Evolutionary conservation across 441 rosid genomes (phyloP).

Genomic region (Aleurites moluccanus): DNA sequence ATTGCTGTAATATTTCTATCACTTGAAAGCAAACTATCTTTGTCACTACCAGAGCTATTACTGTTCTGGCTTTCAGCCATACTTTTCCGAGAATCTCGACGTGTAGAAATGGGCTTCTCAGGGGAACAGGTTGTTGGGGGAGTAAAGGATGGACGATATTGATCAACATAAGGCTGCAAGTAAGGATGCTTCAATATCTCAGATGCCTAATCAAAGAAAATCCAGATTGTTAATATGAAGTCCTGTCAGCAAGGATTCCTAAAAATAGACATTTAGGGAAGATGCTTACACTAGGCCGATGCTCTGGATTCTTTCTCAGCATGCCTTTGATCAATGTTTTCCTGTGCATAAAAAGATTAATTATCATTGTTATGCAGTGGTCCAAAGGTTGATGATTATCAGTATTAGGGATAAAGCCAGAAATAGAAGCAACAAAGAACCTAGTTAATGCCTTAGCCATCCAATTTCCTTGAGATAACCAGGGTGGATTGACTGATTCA

Average conservation of each 20-base stretch:
- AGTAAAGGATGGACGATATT: conserved; percentile 58
- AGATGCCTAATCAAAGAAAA: conserved; percentile 56
- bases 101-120: conserved; percentile 50
- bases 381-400: not conserved
- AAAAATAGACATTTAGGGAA: conserved; percentile 17
- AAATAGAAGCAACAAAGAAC: not conserved
- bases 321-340: conserved; percentile 84
- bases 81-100: conserved; percentile 49
- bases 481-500: not conserved
- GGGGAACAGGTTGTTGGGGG: conserved; percentile 40
- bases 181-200: conserved; percentile 96
- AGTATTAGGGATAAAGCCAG: not conserved
- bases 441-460: not conserved
- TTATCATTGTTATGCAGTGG: conserved; percentile 9
- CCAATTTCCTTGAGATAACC: conserved; percentile 7
- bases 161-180: conserved; percentile 86
- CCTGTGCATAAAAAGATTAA: conserved; percentile 45
- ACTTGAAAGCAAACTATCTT: conserved; percentile 63
- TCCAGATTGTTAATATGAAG: conserved; percentile 24
- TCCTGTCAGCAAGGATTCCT: conserved; percentile 19
- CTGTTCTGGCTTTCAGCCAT: conserved; percentile 92
- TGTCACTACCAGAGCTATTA: conserved; percentile 73
- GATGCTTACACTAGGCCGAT: conserved; percentile 81
- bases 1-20: conserved; percentile 41
- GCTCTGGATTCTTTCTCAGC: conserved; percentile 94